Evolutionary conservation across 1,284 basidiomycete species (phyloP), one percentile per base, ranked within the genome.

Genomic region (Rhodotorula sp.): DNA sequence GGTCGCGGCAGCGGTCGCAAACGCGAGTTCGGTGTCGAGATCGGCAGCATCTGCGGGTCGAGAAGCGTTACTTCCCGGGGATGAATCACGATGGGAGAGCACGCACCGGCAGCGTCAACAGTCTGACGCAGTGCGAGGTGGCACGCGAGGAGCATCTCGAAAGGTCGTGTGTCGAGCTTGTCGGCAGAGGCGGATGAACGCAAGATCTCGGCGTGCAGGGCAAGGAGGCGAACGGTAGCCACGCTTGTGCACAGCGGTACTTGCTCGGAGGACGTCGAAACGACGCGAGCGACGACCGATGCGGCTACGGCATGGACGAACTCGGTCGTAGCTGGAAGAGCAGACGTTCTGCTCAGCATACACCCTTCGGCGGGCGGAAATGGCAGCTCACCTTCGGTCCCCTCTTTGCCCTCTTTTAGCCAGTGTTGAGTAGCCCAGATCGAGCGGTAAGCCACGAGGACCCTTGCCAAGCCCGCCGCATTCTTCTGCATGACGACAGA

Each of bases 91-190:
- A n/a, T 19, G 8, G 29, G 17, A 24, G 30, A 22, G n/a, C n/a
- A 63, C 68, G 39, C 1, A 71, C 68, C 61, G 5, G 24, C 10
- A 0, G 30, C 5, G 1, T 34, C 27, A 2, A 74, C 53, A 13
- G 61, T 44, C 9, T 48, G 48, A 17, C 66, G 65, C 61, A 74
- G 66, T 4, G 66, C 54, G 3, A 67, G 47, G 8, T 72, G 68
- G 48, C 47, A 58, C 0, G 71, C 73, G 30, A 72, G 24, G n/a
- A 70, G 48, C 8, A 64, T 66, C 34, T 72, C 70, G 59, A 72
- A 70, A 2, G 64, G 57, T 29, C 17, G 44, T 1, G 66, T 52
- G 29, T 46, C 20, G 29, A 39, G 9, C 22, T 27, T 20, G 29
- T 11, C 22, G 7, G 36, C 53, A 24, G 58, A 36, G 19, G 11